phyloP scores from a whole-genome alignment of 1,284 basidiomycete genomes.

The Naganishia liquefaciens region DNA sequence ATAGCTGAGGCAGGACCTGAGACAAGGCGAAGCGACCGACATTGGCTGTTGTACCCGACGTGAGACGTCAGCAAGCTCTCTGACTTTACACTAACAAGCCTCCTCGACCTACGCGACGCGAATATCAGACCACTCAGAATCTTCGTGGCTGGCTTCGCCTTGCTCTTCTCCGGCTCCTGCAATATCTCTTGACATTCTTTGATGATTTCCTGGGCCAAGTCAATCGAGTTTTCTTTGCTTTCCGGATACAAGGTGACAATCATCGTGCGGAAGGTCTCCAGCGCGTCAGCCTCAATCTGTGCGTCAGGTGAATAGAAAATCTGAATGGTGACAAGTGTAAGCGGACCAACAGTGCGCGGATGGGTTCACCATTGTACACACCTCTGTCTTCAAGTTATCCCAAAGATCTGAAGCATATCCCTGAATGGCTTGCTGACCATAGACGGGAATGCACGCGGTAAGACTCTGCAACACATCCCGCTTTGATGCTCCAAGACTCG shows the following conservation, averaged over 20 bases:
- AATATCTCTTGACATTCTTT: constrained; percentile 76
- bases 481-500: constrained; percentile 82
- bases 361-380: constrained; percentile 41
- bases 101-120: constrained; percentile 65
- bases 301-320: constrained; percentile 85
- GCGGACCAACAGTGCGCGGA: background rate
- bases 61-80: background rate
- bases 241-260: constrained; percentile 68
- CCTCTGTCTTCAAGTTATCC: constrained; percentile 85
- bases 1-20: constrained; percentile 69
- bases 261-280: constrained; percentile 69
- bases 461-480: constrained; percentile 79
- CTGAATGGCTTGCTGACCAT: constrained; percentile 66
- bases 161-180: constrained; percentile 85
- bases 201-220: constrained; percentile 70
- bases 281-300: constrained; percentile 69
- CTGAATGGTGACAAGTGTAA: constrained; percentile 53
- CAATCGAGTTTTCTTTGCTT: constrained; percentile 56
- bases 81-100: background rate
- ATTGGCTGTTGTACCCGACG: constrained; percentile 59
- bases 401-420: constrained; percentile 73
- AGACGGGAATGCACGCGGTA: constrained; percentile 73
- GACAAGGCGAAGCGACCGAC: constrained; percentile 68
- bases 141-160: constrained; percentile 79
- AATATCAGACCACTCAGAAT: constrained; percentile 73